Evolutionary conservation across 768 basidiomycete species (phyloP).

Genomic region (Chlorophyllum brunneum): DNA sequence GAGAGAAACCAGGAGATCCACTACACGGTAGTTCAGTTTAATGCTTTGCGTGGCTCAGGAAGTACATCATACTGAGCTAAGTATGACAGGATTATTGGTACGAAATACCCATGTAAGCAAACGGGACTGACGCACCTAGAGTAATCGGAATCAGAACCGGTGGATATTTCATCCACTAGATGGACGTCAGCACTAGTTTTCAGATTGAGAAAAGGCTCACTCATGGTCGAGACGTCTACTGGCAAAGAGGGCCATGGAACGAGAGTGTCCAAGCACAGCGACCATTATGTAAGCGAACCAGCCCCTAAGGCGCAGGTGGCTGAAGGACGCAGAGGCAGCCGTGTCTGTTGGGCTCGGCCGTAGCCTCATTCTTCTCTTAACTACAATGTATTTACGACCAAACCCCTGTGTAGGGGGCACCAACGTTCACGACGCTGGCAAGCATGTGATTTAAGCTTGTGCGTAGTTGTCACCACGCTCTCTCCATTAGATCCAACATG

Average conservation of each 20-base stretch:
- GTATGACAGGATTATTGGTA: constrained; percentile 5
- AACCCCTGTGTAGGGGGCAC: too few relatives aligned
- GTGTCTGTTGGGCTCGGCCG: too few relatives aligned
- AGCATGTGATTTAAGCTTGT: background rate
- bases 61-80: constrained; percentile 9
- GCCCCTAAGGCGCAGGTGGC: too few relatives aligned
- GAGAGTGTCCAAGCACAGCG: background rate
- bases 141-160: constrained; percentile 94
- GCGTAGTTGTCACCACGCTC: background rate
- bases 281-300: background rate
- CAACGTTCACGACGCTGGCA: too few relatives aligned
- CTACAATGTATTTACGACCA: too few relatives aligned
- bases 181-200: background rate
- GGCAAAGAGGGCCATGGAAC: background rate
- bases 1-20: constrained; percentile 99
- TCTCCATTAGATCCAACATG: constrained; percentile 20
- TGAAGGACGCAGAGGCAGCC: too few relatives aligned
- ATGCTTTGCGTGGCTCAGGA: background rate
- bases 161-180: constrained; percentile 80
- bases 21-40: constrained; percentile 31
- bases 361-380: too few relatives aligned
- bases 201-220: background rate
- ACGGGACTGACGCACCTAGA: constrained; percentile 67
- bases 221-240: background rate
- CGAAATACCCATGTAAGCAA: constrained; percentile 14